Evolutionary conservation across 371 early-diverging fungal species (phyloP), one percentile per base, ranked within the genome.

Genomic region (Saksenaea vasiformis): DNA sequence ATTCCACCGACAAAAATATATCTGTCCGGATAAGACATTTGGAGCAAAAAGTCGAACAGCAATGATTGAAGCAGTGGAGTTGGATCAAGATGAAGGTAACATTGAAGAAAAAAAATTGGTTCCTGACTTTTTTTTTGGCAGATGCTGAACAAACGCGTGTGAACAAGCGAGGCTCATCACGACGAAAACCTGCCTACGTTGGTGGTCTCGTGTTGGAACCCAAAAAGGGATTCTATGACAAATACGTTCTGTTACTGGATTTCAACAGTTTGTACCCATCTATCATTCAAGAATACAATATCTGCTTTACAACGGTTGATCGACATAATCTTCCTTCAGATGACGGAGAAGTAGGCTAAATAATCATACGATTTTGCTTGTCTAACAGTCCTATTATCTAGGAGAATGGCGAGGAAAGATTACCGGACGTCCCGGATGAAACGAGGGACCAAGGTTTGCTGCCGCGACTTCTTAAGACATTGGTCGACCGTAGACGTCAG

Each of bases 211-310:
- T 99, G 7, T 78, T 99, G 65, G 98, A 99, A 56, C 99, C 99
- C 37, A 94, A 95, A 71, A 91, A 88, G 63, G 99, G 99, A 0
- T 91, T 98, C 62, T 99, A 99, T 74, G 98, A 99, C 73, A 94
- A 93, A 63, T 95, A 87, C 70, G 95, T 99, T 5, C 74, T 99
- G 38, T 79, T 99, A 53, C 82, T 99, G 44, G 99, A 99, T 86
- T 99, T 99, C 87, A 99, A 99, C 90, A 95, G 95, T 80, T 87
- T 99, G 85, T 99, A 99, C 70, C 99, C 99, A 51, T 98, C 99
- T 24, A 99, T 99, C 64, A 99, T 99, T 69, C 99, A 98, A 76
- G 99, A 99, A 80, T 99, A 91, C 84, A 99, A 99, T 77, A 94
- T 99, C 54, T 99, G 99, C 82, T 99, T 99, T 73, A 98, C 99